These are phyloP conservation scores for Botrytis paeoniae DNA, from an alignment of 2,329 filamentous ascomycete genomes.

Conservation along the genomic window DNA sequence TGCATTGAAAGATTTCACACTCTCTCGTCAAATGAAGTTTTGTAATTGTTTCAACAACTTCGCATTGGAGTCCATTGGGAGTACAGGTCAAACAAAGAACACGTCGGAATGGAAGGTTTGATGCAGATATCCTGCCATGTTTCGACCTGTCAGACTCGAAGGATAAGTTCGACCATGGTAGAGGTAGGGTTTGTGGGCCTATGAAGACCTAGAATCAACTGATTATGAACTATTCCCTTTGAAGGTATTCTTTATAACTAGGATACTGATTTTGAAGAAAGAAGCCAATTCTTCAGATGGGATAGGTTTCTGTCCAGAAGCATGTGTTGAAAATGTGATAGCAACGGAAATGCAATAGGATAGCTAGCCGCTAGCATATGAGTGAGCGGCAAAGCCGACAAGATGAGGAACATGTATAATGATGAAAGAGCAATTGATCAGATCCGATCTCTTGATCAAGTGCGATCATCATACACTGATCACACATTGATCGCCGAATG, in stretches of 20 bases:
- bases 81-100: neutral
- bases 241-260: neutral
- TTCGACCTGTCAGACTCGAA: constrained; percentile 13
- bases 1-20: neutral
- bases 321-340: neutral
- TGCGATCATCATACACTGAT: neutral
- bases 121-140: neutral
- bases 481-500: neutral
- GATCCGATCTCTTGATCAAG: neutral
- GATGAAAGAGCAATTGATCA: constrained; percentile 3
- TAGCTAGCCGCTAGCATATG: neutral
- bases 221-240: neutral
- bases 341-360: neutral
- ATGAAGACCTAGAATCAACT: neutral
- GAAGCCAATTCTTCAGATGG: neutral
- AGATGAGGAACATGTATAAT: neutral
- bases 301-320: neutral
- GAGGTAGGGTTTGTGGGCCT: neutral
- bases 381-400: neutral
- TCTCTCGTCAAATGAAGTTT: neutral
- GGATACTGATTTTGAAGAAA: neutral
- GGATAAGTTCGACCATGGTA: neutral
- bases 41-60: neutral
- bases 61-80: neutral
- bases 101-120: neutral